Evolutionary conservation across 1,284 basidiomycete species (phyloP).

Genomic region (Gymnopus androsaceus): DNA sequence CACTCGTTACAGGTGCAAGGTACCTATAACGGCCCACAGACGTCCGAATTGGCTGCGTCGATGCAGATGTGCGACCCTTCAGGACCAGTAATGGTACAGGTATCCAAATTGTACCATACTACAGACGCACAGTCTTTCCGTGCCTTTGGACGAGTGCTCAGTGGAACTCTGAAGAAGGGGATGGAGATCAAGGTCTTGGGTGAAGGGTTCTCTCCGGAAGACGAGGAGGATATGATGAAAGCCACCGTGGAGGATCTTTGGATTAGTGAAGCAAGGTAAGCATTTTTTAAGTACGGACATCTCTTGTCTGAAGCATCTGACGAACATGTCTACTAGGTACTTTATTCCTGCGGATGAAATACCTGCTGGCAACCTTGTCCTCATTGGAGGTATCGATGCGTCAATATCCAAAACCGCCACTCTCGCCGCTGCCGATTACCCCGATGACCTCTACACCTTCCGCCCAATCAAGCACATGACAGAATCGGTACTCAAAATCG

Average conservation of each 20-base stretch:
- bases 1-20: conserved; percentile 61
- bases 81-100: conserved; percentile 90
- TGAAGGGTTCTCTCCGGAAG: conserved; percentile 95
- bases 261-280: conserved; percentile 86
- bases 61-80: conserved; percentile 86
- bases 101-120: conserved; percentile 94
- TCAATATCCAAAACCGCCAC: conserved; percentile 97
- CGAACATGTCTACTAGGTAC: conserved; percentile 61
- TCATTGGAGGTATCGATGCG: conserved; percentile 90
- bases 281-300: conserved; percentile 7
- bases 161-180: conserved; percentile 85
- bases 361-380: conserved; percentile 90
- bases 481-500: conserved; percentile 96
- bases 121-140: conserved; percentile 95
- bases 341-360: conserved; percentile 87
- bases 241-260: conserved; percentile 86
- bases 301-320: conserved; percentile 17
- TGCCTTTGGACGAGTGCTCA: conserved; percentile 93
- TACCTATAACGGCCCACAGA: conserved; percentile 86
- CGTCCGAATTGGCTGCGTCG: conserved; percentile 71
- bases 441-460: conserved; percentile 92
- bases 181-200: conserved; percentile 93
- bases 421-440: conserved; percentile 70
- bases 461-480: conserved; percentile 95
- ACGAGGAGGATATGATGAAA: conserved; percentile 97